Evolutionary conservation across 352 stramenopile species (phyloP), one percentile per base, ranked within the genome.

Genomic region (Pythium aphanidermatum): DNA sequence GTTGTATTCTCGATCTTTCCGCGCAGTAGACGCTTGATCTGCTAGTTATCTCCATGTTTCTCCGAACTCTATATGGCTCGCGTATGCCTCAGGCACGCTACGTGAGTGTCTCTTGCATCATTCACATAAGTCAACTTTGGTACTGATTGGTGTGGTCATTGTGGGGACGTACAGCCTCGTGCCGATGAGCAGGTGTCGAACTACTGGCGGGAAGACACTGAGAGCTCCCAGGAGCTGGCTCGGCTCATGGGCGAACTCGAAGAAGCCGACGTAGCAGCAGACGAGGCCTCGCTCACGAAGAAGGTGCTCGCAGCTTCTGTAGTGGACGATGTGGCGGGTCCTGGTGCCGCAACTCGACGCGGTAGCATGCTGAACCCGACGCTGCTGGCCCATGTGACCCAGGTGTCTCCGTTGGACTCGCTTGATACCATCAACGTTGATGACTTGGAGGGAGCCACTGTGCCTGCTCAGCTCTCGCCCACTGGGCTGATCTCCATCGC

Each of bases 161-260:
- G n/a, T n/a, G n/a, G n/a, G n/a, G n/a, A n/a, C 25, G 3, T 52
- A 6, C 33, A 92, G 80, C 80, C 80, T 12, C 80, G 74, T 20
- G 51, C 75, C 2, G 71, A 92, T 50, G 70, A 74, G 2, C 59
- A 88, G 38, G 59, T 68, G 19, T 85, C 76, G 6, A 83, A 58
- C 27, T 89, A 92, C 60, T 92, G 80, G 80, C 63, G 74, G 21
- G 76, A 89, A 37, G 80, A 92, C 55, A 92, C 80, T 11, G 56
- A 70, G 25, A 86, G 66, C 28, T 67, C 79, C 9, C 66, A 55
- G 8, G 79, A 83, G 46, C 74, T 92, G 14, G 74, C 70, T 27
- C 68, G 69, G 7, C 58, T 68, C 8, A 86, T 92, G 66, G 65
- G 55, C 19, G 80, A 92, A 48, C 54, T 63, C 14, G 71, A 87